phyloP scores from a whole-genome alignment of 2,329 filamentous ascomycete genomes.

The Lomentospora prolificans region DNA sequence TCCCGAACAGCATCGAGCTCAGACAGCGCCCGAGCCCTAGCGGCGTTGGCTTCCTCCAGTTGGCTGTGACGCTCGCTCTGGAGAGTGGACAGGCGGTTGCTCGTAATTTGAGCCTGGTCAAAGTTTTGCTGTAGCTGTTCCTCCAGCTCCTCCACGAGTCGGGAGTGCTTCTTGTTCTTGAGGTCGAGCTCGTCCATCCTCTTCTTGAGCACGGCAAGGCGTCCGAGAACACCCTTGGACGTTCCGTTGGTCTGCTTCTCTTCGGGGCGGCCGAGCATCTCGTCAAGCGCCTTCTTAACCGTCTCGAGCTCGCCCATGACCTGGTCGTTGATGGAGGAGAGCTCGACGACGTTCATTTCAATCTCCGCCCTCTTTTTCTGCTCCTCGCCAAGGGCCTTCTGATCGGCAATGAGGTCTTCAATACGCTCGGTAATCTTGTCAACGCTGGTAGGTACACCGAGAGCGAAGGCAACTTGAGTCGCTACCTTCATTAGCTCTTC shows the following conservation, averaged over 20 bases:
- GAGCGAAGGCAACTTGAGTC: constrained; percentile 49
- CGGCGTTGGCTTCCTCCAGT: constrained; percentile 67
- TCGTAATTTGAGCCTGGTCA: constrained; percentile 78
- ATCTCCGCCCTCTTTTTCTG: constrained; percentile 46
- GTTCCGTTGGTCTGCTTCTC: constrained; percentile 26
- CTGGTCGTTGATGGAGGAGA: constrained; percentile 47
- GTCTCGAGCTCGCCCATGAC: constrained; percentile 53
- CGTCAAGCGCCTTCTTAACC: constrained; percentile 43
- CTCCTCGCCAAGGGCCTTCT: constrained; percentile 42
- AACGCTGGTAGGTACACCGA: constrained; percentile 55
- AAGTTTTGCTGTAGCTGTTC: constrained; percentile 93
- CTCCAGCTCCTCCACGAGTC: constrained; percentile 89
- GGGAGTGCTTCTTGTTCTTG: constrained; percentile 81
- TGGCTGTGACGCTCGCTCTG: constrained; percentile 65
- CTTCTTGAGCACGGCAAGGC: constrained; percentile 44
- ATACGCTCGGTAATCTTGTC: constrained; percentile 57
- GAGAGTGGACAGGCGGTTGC: constrained; percentile 75
- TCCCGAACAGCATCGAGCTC: constrained; percentile 60
- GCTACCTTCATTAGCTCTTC: constrained; percentile 57
- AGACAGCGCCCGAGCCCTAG: constrained; percentile 50
- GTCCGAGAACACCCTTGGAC: neutral
- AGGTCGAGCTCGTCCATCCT: constrained; percentile 52
- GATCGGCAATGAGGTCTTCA: constrained; percentile 45
- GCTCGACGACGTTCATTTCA: constrained; percentile 42
- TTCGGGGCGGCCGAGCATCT: constrained; percentile 42